Percentiles rank a stretch among this genome's conserved stretches.
These are phyloP conservation scores for Westerdykella ornata DNA, from an alignment of 2,329 filamentous ascomycete species.

Conservation along the genomic window DNA sequence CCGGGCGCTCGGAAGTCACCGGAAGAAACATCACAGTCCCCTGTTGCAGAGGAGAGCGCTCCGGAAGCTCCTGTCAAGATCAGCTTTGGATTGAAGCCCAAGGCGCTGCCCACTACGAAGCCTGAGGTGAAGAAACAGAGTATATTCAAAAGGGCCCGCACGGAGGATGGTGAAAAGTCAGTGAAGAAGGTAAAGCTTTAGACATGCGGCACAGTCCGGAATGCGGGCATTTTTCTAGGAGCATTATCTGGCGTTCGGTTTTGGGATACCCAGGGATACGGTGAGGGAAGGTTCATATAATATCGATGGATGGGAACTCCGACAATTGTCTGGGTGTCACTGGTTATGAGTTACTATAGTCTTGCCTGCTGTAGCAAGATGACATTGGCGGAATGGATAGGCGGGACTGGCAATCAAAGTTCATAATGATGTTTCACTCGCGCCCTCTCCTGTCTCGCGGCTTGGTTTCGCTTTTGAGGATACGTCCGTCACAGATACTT, in stretches of 20 bases:
- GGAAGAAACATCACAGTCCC: constrained; percentile 30
- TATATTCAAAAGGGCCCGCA: constrained; percentile 33
- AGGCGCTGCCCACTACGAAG: constrained; percentile 21
- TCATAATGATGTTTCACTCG: too few relatives aligned
- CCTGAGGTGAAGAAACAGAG: constrained; percentile 33
- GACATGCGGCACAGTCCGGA: constrained; percentile 1
- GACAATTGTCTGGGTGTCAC: too few relatives aligned
- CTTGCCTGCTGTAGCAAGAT: too few relatives aligned
- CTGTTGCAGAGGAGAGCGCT: constrained; percentile 32
- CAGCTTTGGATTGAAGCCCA: constrained; percentile 30
- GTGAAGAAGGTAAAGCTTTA: constrained; percentile 33
- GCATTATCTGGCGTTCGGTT: constrained; percentile 5
- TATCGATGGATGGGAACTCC: too few relatives aligned
- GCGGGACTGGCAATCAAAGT: too few relatives aligned
- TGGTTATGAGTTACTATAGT: too few relatives aligned
- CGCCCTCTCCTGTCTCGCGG: too few relatives aligned
- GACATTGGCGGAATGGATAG: too few relatives aligned
- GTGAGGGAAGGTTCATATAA: too few relatives aligned
- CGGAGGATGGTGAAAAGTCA: constrained; percentile 20
- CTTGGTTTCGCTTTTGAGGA: not conserved
- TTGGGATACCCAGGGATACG: not conserved
- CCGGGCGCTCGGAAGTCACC: constrained; percentile 40
- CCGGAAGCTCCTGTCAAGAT: constrained; percentile 21
- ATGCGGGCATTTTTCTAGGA: not conserved
- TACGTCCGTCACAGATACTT: constrained; percentile 16